phyloP scores from a whole-genome alignment of 2,329 filamentous ascomycete species.

The Colletotrichum abscissum region DNA sequence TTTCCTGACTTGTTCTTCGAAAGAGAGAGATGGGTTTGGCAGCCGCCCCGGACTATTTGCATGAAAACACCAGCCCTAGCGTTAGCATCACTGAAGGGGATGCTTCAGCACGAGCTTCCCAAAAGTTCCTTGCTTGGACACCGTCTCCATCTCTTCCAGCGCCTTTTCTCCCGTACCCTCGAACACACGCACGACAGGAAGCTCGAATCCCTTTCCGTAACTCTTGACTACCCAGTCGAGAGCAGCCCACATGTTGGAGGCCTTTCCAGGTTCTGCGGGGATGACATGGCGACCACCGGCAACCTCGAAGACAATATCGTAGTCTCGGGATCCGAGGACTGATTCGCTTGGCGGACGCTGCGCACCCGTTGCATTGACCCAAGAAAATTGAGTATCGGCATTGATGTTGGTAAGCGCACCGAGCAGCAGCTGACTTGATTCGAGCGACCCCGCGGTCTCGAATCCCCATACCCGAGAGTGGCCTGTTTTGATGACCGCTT shows the following conservation, averaged over 20 bases:
- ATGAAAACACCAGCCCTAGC: no score
- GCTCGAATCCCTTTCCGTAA: neutral
- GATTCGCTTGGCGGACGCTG: neutral
- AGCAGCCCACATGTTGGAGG: conserved; percentile 2
- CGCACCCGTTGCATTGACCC: neutral
- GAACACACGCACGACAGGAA: conserved; percentile 16
- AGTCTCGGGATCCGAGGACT: neutral
- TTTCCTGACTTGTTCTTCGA: no score
- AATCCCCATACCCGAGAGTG: neutral
- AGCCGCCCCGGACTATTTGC: no score
- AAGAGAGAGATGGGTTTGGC: no score
- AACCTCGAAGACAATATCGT: neutral
- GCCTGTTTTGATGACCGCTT: neutral
- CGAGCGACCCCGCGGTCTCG: neutral
- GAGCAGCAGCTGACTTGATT: neutral
- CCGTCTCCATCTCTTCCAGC: conserved; percentile 8
- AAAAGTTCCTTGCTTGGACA: conserved; percentile 9
- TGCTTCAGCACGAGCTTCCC: conserved; percentile 20
- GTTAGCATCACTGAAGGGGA: neutral
- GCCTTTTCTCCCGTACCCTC: conserved; percentile 7
- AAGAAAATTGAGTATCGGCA: neutral
- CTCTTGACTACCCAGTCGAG: neutral
- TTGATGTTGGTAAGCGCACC: neutral
- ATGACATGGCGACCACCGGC: neutral
- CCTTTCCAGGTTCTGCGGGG: neutral